These are phyloP conservation scores for Populus deltoides DNA, from an alignment of 345 rosid species.

Conservation along the genomic window DNA sequence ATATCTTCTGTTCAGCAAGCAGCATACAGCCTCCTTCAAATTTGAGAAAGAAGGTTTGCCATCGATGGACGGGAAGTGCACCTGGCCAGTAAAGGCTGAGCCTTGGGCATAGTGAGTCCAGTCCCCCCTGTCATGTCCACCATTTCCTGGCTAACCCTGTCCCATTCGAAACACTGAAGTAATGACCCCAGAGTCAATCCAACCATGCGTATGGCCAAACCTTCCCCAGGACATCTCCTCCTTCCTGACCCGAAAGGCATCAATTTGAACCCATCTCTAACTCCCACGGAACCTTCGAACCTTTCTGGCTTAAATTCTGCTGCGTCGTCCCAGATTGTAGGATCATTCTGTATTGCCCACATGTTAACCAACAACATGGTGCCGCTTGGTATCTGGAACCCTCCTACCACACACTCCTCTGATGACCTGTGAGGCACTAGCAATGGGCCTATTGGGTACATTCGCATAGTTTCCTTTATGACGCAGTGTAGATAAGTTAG, in stretches of 20 bases:
- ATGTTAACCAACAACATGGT: constrained; percentile 37
- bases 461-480: constrained; percentile 49
- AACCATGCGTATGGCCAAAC: constrained; percentile 26
- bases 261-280: constrained; percentile 28
- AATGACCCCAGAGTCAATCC: constrained; percentile 26
- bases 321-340: constrained; percentile 36
- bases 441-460: constrained; percentile 44
- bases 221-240: constrained; percentile 44
- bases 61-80: constrained; percentile 29
- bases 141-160: neutral
- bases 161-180: constrained; percentile 40
- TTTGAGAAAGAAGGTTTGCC: constrained; percentile 18
- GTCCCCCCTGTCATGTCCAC: constrained; percentile 34
- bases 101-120: constrained; percentile 34
- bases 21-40: neutral
- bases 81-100: constrained; percentile 27
- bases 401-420: constrained; percentile 32
- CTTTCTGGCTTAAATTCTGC: constrained; percentile 42
- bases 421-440: constrained; percentile 41
- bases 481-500: constrained; percentile 37
- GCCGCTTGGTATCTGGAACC: constrained; percentile 33
- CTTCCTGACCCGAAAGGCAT: constrained; percentile 49
- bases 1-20: too few relatives aligned
- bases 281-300: constrained; percentile 26
- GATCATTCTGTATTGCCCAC: constrained; percentile 44